Percentiles rank a stretch among this genome's conserved stretches.
These are phyloP conservation scores for Sarcodon aspratus DNA, from an alignment of 768 basidiomycete genomes.

Conservation along the genomic window DNA sequence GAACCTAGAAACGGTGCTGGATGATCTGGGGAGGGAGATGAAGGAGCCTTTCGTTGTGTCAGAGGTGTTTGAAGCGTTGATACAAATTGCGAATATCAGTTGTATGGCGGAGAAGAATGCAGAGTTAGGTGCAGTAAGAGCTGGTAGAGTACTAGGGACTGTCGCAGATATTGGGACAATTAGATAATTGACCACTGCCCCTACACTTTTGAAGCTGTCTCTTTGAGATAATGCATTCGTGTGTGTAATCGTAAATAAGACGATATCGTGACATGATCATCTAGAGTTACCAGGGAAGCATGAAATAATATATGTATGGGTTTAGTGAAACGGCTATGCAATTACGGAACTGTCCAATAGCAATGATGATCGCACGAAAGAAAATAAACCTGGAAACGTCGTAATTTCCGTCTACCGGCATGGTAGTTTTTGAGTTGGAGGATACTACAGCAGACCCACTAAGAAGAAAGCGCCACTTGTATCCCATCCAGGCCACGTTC, in stretches of 20 bases:
- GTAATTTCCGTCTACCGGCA: not conserved
- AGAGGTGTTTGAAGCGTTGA: not conserved
- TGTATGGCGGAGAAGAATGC: not conserved
- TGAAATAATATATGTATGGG: not conserved
- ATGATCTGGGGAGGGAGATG: not conserved
- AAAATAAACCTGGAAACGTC: not conserved
- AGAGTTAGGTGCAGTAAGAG: not conserved
- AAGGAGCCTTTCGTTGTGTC: not conserved
- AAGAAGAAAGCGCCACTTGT: conserved; percentile 17
- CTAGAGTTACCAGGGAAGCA: not conserved
- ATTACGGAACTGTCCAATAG: not conserved
- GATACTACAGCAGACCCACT: not conserved
- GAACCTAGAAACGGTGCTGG: not conserved
- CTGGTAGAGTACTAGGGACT: not conserved
- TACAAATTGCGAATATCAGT: not conserved
- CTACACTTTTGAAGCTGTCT: not conserved
- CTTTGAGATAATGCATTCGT: not conserved
- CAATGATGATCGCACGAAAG: not conserved
- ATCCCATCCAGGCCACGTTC: conserved; percentile 34
- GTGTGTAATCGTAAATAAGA: not conserved
- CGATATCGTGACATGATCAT: not conserved
- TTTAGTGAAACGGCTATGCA: not conserved
- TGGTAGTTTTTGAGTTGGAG: not conserved
- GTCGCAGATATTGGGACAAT: not conserved
- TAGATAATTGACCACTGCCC: not conserved